These are phyloP conservation scores for Agrocybe praecox DNA, from an alignment of 768 basidiomycete genomes.

Conservation along the genomic window DNA sequence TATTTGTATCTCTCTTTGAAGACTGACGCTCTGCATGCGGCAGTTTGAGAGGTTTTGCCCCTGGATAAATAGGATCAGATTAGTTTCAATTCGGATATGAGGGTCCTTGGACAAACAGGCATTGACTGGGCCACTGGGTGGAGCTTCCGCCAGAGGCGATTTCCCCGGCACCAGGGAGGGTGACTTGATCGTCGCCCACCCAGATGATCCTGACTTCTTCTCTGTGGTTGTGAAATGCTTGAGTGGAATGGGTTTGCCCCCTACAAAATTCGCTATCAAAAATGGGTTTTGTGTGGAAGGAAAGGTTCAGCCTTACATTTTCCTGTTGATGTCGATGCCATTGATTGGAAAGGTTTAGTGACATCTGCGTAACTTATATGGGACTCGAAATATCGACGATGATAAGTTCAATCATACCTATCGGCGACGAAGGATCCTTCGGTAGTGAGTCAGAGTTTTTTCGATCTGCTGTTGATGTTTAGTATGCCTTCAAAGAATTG, in stretches of 20 bases:
- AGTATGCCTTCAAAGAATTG: no score
- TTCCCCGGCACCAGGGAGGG: neutral
- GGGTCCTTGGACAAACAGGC: conserved; percentile 6
- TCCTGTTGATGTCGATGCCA: no score
- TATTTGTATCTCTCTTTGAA: neutral
- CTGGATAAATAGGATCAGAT: neutral
- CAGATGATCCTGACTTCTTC: conserved; percentile 5
- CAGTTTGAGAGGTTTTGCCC: conserved; percentile 15
- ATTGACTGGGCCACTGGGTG: conserved; percentile 9
- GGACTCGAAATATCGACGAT: no score
- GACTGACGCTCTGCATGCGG: conserved; percentile 1
- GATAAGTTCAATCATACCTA: no score
- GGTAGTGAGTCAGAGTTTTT: neutral
- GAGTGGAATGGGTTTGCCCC: conserved; percentile 19
- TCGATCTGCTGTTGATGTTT: no score
- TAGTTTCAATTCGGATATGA: neutral
- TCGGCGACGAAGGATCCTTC: no score
- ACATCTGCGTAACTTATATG: neutral
- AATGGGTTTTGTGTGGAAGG: no score
- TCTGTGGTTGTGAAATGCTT: conserved; percentile 10
- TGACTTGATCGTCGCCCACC: conserved; percentile 2
- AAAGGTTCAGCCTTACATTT: no score
- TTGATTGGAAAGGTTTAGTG: no score
- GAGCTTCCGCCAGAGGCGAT: conserved; percentile 9
- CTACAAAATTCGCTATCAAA: conserved; percentile 9